phyloP scores from a whole-genome alignment of 192 early-diverging fungal species.

The Helicostylum pulchrum region DNA sequence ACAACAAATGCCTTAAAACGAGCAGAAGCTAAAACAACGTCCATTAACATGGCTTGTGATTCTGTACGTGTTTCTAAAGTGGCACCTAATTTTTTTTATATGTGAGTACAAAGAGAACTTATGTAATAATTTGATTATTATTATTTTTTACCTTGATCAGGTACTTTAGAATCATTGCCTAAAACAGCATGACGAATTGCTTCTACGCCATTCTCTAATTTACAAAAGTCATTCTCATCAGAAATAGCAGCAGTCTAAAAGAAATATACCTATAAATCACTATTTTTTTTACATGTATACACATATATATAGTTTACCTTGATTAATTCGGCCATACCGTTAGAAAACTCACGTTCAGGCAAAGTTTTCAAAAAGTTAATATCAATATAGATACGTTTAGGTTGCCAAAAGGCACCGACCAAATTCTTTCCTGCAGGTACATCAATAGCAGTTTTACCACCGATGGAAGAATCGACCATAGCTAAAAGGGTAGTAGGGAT shows the following conservation, averaged over 20 bases:
- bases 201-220: conserved; percentile 83
- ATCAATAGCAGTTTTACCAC: conserved; percentile 97
- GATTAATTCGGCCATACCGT: conserved; percentile 97
- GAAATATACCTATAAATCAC: no score
- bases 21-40: conserved; percentile 84
- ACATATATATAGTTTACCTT: conserved; percentile 46
- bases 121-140: background rate
- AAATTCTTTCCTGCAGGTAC: conserved; percentile 94
- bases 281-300: background rate
- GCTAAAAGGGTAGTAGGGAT: conserved; percentile 93
- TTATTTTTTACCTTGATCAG: conserved; percentile 42
- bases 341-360: conserved; percentile 88
- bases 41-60: conserved; percentile 66
- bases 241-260: conserved; percentile 90
- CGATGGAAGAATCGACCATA: conserved; percentile 98
- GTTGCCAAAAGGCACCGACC: conserved; percentile 96
- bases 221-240: conserved; percentile 80
- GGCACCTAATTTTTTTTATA: conserved; percentile 37
- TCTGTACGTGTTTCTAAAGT: conserved; percentile 59
- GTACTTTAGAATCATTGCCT: conserved; percentile 29
- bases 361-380: conserved; percentile 78
- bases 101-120: background rate
- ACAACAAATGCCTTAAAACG: conserved; percentile 94
- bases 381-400: conserved; percentile 91
- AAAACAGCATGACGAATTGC: conserved; percentile 74